Evolutionary conservation across 73 alveolate genomes (phyloP), one percentile per base, ranked within the genome.

Genomic region (Chromera velia): DNA sequence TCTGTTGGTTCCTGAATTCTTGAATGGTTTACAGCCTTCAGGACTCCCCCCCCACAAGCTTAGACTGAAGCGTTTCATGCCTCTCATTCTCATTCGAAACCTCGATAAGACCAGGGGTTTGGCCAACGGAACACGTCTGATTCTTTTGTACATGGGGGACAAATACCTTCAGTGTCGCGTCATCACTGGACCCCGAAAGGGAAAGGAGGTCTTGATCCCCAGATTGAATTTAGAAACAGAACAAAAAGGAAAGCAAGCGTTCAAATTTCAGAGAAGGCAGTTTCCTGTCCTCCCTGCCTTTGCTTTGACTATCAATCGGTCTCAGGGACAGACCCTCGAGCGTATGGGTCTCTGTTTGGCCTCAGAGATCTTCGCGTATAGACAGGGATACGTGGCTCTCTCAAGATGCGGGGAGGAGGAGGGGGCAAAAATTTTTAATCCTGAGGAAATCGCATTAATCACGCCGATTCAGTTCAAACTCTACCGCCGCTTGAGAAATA

Each of bases 291-390:
- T 47, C 24, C 28, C 47, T 1, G 80, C 70, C 32, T 73, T 65
- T 65, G 68, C 70, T 31, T 29, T 46, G 70, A 73, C 80, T 0
- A 46, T 73, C 49, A 73, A 73, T 34, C 26, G 29, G 31, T 69
- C 80, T 0, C 80, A 73, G 49, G 80, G 80, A 18, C 80, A 73
- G 29, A 45, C 49, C 27, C 28, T 73, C 47, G 31, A 6, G 10
- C 28, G 55, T 13, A 22, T 29, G 32, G 76, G 33, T 32, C 64
- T 70, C n/a, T 30, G 7, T 28, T 10, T 70, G 7, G 33, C 76
- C 28, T 32, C 32, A 22, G 62, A 45, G 26, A 32, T 30, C 32
- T 70, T 70, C 64, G 62, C 76, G n/a, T 64, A 70, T 32, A 64
- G 76, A 9, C 76, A 70, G 34, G 26, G 32, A 6, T 70, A 70